phyloP scores from a whole-genome alignment of 2,329 filamentous ascomycete genomes.

The Xylaria sp. region DNA sequence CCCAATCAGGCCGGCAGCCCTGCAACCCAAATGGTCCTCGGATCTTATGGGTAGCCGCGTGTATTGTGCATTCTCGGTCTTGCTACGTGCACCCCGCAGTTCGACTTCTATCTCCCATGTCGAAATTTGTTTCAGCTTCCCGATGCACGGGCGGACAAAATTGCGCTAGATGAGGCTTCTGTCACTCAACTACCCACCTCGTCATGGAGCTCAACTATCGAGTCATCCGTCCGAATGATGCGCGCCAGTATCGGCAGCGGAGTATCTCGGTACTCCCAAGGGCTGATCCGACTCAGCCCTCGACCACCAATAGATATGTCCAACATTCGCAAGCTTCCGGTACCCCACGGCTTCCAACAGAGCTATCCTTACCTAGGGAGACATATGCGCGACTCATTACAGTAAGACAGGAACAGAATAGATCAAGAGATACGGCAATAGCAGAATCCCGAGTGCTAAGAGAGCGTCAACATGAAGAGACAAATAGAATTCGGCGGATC shows the following conservation, averaged over 20 bases:
- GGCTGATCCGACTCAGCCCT: background rate
- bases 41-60: background rate
- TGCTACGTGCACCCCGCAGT: background rate
- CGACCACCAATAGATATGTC: background rate
- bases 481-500: constrained; percentile 1
- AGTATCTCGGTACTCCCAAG: constrained; percentile 16
- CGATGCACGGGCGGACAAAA: background rate
- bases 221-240: constrained; percentile 13
- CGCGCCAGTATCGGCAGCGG: constrained; percentile 16
- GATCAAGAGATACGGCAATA: background rate
- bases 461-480: constrained; percentile 12
- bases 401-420: constrained; percentile 10
- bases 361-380: no score
- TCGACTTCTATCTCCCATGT: background rate
- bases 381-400: constrained; percentile 10
- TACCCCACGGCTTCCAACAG: background rate
- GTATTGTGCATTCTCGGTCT: background rate
- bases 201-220: constrained; percentile 9
- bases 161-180: background rate
- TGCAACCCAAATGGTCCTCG: background rate
- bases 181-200: background rate
- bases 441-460: constrained; percentile 13
- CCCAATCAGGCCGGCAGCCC: background rate
- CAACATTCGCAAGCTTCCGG: background rate
- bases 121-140: background rate